These are phyloP conservation scores for Niveomyces coronatus DNA, from an alignment of 2,329 filamentous ascomycete genomes.

Conservation along the genomic window DNA sequence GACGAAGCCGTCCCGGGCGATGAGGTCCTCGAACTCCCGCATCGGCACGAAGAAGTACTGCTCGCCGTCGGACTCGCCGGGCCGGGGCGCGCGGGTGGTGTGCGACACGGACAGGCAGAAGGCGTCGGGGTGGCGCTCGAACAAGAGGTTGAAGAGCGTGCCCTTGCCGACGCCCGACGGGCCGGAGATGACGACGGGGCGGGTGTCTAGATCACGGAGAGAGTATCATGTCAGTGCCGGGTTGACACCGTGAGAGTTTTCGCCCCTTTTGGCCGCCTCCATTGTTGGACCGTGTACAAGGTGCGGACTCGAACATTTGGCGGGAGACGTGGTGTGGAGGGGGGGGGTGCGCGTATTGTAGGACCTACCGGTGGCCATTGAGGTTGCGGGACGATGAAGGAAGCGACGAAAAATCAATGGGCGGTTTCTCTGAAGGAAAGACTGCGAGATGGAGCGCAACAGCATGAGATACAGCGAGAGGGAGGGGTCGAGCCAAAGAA, in stretches of 20 bases:
- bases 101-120: constrained; percentile 54
- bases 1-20: constrained; percentile 64
- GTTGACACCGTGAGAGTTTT: neutral
- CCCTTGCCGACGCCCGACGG: constrained; percentile 75
- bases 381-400: neutral
- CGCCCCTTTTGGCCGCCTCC: neutral
- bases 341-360: neutral
- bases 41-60: constrained; percentile 72
- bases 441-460: neutral
- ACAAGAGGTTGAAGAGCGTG: constrained; percentile 64
- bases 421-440: neutral
- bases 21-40: constrained; percentile 57
- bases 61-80: constrained; percentile 62
- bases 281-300: neutral
- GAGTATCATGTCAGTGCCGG: neutral
- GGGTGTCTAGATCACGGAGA: constrained; percentile 27
- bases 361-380: constrained; percentile 7
- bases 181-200: constrained; percentile 68
- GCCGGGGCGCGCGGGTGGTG: constrained; percentile 70
- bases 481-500: no score
- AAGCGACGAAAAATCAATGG: neutral
- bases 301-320: neutral
- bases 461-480: constrained; percentile 6
- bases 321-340: constrained; percentile 4
- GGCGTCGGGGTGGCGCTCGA: constrained; percentile 41